Evolutionary conservation across 805 yeast species (phyloP).

Genomic region (Kurtzmaniella fragi): DNA sequence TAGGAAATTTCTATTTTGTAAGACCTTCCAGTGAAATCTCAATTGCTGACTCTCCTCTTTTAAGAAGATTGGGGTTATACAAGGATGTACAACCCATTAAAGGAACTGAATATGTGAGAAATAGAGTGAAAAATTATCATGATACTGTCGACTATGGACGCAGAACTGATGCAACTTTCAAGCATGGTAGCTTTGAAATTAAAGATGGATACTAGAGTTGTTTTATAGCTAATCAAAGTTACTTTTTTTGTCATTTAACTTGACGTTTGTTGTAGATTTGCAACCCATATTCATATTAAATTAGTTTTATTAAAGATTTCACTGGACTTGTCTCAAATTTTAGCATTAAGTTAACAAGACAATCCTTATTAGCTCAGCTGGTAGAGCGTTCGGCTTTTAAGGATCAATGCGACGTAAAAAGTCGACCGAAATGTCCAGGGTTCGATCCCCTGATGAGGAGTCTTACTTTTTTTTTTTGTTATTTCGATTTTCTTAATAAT

Average conservation of each 20-base stretch:
- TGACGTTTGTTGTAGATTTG: too few relatives aligned
- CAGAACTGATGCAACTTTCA: slow-evolving; percentile 19
- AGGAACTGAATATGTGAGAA: slow-evolving; percentile 26
- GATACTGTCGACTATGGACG: slow-evolving; percentile 15
- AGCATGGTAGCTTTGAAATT: slow-evolving; percentile 23
- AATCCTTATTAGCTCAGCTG: slow-evolving; percentile 51
- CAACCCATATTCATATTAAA: too few relatives aligned
- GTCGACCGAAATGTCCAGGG: slow-evolving; percentile 47
- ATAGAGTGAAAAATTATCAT: slow-evolving; percentile 25
- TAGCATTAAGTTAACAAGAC: too few relatives aligned
- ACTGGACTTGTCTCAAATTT: not conserved
- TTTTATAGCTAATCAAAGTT: too few relatives aligned
- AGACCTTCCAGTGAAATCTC: slow-evolving; percentile 25
- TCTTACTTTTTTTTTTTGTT: slow-evolving; percentile 15
- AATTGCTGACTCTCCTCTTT: slow-evolving; percentile 27
- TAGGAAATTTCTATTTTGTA: slow-evolving; percentile 31
- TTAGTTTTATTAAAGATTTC: not conserved
- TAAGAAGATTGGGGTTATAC: slow-evolving; percentile 25
- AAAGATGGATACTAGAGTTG: slow-evolving; percentile 19
- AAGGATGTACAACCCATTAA: slow-evolving; percentile 16
- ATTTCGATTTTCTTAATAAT: too few relatives aligned
- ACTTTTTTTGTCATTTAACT: too few relatives aligned
- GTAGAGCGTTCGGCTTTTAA: slow-evolving; percentile 67
- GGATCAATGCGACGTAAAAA: slow-evolving; percentile 9
- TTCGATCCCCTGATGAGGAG: slow-evolving; percentile 61